Percentiles rank a stretch among this genome's conserved stretches.
phyloP scores from a whole-genome alignment of 371 early-diverging fungal genomes.

The Mortierella sp. region DNA sequence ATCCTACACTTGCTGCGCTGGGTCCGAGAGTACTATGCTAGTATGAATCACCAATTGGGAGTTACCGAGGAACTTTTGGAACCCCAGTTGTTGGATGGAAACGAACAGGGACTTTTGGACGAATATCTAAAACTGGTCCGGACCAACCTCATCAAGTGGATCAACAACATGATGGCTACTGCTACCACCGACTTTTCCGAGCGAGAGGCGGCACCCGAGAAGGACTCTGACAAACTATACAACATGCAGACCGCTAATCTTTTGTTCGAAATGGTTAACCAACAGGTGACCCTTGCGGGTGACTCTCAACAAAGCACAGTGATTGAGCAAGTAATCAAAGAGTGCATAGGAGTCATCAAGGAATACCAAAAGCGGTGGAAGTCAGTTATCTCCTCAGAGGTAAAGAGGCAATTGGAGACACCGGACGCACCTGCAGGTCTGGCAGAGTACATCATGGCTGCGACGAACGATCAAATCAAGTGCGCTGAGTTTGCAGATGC shows the following conservation, averaged over 20 bases:
- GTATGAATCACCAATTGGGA: slow-evolving; percentile 87
- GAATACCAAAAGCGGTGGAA: slow-evolving; percentile 87
- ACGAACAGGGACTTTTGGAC: slow-evolving; percentile 88
- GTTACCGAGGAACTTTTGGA: slow-evolving; percentile 92
- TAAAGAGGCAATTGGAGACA: slow-evolving; percentile 78
- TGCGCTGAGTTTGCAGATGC: slow-evolving; percentile 91
- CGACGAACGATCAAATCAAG: slow-evolving; percentile 92
- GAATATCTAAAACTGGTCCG: slow-evolving; percentile 92
- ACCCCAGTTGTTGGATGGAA: slow-evolving; percentile 92
- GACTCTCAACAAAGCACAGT: slow-evolving; percentile 88
- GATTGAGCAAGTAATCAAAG: slow-evolving; percentile 86
- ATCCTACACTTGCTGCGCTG: slow-evolving; percentile 89
- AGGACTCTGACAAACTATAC: slow-evolving; percentile 83
- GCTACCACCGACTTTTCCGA: slow-evolving; percentile 86
- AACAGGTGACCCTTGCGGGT: slow-evolving; percentile 92
- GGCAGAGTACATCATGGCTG: slow-evolving; percentile 93
- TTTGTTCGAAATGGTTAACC: slow-evolving; percentile 96
- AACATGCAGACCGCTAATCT: slow-evolving; percentile 85
- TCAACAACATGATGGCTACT: slow-evolving; percentile 84
- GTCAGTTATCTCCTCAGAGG: slow-evolving; percentile 77
- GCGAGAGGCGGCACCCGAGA: slow-evolving; percentile 82
- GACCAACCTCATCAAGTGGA: slow-evolving; percentile 91
- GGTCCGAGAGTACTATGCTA: slow-evolving; percentile 92
- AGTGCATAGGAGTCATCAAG: slow-evolving; percentile 87
- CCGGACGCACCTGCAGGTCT: slow-evolving; percentile 82